Evolutionary conservation across 1,139 yeast species (phyloP), one percentile per base, ranked within the genome.

Genomic region (Saccharomyces pastorianus): DNA sequence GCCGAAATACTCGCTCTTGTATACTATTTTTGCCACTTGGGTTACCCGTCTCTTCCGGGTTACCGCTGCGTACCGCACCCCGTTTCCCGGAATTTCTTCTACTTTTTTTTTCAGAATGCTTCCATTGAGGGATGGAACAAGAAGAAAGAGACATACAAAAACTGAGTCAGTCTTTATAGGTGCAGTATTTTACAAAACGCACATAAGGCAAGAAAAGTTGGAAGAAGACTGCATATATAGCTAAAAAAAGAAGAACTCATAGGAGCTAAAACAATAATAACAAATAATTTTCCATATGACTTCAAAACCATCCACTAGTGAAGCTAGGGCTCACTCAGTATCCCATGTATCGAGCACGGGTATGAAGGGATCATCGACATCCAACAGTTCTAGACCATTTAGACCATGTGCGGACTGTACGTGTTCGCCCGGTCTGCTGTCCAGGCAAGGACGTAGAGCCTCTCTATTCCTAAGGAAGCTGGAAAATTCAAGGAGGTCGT

Each of bases 361-460:
- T 4, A 34, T 34, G 42, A 34, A 5, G 6, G 23, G 23, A 17
- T 4, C 42, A 14, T 34, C 42, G 42, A 6, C 42, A 14, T 14
- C 42, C 4, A 13, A 34, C 42, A 34, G 42, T 7, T 6, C 42
- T 13, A 34, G 42, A 7, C 42, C 42, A 6, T 62, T 65, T 26
- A 72, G 79, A 63, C 77, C 79, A 8, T 86, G 95, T 68, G 76
- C 80, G 51, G 83, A 86, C 71, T 86, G 95, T 72, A 85, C 89
- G 1, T 87, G 95, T 67, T 84, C 91, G 0, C 93, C 93, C 6
- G 95, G 95, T 6, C 73, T 85, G 51, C 70, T 86, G 52, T 83
- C 89, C 20, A 77, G 95, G 63, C 81, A 79, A 55, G 81, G 77
- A 63, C 75, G 83, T 64, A 73, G 85, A 56, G 74, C 83, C 11